These are phyloP conservation scores for Fusarium sororula DNA, from an alignment of 2,329 filamentous ascomycete species.

Conservation along the genomic window DNA sequence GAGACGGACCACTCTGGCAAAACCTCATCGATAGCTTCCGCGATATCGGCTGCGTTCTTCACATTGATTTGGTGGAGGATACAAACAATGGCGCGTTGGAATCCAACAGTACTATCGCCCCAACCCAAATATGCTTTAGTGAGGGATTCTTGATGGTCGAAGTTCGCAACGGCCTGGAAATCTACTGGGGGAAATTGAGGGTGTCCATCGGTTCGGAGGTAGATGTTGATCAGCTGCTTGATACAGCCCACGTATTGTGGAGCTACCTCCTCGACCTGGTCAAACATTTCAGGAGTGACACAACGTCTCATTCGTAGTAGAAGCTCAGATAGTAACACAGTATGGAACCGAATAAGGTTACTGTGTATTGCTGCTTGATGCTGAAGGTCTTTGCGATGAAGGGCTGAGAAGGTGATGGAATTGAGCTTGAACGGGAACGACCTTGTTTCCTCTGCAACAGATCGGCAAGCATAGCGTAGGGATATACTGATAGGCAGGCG, in stretches of 20 bases:
- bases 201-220: too few relatives aligned
- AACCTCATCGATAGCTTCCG: background rate
- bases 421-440: background rate
- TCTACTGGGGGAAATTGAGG: too few relatives aligned
- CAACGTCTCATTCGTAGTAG: rapidly evolving
- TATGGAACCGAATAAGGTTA: background rate
- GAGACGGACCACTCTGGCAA: background rate
- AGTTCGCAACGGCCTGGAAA: rapidly evolving
- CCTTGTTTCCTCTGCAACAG: background rate
- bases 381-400: background rate
- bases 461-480: background rate
- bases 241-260: rapidly evolving
- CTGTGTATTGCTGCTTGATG: background rate
- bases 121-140: rapidly evolving
- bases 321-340: background rate
- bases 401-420: background rate
- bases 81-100: background rate
- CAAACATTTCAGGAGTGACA: background rate
- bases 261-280: rapidly evolving
- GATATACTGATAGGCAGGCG: background rate
- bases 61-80: background rate
- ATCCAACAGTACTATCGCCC: background rate
- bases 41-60: background rate
- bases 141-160: rapidly evolving
- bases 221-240: too few relatives aligned